Conservation (phyloP, 208 protist genomes). For the Angomonas ambiguus region DNA sequence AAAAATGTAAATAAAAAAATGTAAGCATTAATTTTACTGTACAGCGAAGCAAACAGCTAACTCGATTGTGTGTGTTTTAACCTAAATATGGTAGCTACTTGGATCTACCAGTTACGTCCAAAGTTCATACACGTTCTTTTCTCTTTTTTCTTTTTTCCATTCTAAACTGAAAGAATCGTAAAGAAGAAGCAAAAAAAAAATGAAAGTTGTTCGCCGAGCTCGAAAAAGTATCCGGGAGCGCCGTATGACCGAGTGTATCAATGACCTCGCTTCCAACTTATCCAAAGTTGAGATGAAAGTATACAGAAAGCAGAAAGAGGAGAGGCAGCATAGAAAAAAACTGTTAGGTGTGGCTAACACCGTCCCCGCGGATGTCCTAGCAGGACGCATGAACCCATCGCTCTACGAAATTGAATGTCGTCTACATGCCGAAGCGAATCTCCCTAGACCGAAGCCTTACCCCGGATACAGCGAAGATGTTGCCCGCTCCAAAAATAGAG, state of each 20-base stretch:
- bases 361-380: slow-evolving; percentile 50
- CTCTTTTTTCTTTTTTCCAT: neutral
- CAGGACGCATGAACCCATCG: slow-evolving; percentile 69
- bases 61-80: too few species aligned
- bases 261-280: slow-evolving; percentile 74
- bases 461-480: slow-evolving; percentile 36
- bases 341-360: slow-evolving; percentile 24
- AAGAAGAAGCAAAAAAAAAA: slow-evolving; percentile 18
- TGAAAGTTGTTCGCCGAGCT: slow-evolving; percentile 84
- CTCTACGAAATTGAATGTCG: slow-evolving; percentile 81
- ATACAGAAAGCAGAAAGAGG: slow-evolving; percentile 52
- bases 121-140: neutral
- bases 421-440: slow-evolving; percentile 70
- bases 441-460: slow-evolving; percentile 65
- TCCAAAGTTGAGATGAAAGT: slow-evolving; percentile 82
- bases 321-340: slow-evolving; percentile 28
- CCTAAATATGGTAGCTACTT: too few species aligned
- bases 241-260: slow-evolving; percentile 84
- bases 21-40: neutral
- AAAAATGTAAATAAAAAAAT: slow-evolving; percentile 16
- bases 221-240: slow-evolving; percentile 85
- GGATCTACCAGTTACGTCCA: neutral
- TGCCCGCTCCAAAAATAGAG: slow-evolving; percentile 15
- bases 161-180: neutral
- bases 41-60: neutral